These are phyloP conservation scores for Jacaranda copaia DNA, from an alignment of 257 asterid genomes.

Conservation along the genomic window DNA sequence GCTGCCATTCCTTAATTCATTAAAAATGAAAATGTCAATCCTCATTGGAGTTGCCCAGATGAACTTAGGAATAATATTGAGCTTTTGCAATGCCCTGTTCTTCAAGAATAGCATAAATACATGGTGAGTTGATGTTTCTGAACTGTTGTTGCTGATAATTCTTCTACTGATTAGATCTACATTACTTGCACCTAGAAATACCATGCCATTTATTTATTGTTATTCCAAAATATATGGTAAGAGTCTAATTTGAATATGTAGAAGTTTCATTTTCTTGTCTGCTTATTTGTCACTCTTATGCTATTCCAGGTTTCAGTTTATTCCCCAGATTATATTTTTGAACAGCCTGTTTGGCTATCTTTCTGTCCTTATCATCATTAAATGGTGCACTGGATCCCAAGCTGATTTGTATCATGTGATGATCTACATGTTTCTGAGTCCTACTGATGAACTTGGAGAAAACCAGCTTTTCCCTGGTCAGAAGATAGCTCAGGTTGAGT, in stretches of 20 bases:
- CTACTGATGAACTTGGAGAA: conserved; percentile 92
- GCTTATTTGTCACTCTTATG: conserved; percentile 32
- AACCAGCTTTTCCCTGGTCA: conserved; percentile 95
- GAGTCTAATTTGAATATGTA: conserved; percentile 35
- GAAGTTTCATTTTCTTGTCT: conserved; percentile 36
- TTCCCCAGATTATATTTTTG: conserved; percentile 92
- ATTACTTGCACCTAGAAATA: conserved; percentile 25
- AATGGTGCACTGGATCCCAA: conserved; percentile 96
- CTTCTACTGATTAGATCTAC: conserved; percentile 19
- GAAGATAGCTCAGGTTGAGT: conserved; percentile 79
- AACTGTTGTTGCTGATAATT: conserved; percentile 8
- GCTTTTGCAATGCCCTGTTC: conserved; percentile 84
- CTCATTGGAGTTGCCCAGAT: conserved; percentile 97
- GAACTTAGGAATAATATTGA: conserved; percentile 94
- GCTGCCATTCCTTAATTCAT: conserved; percentile 89
- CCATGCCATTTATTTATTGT: not conserved
- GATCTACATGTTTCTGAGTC: conserved; percentile 99
- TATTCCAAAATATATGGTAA: conserved; percentile 1
- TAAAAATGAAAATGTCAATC: conserved; percentile 99
- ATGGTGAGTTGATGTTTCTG: conserved; percentile 61
- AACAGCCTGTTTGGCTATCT: conserved; percentile 94
- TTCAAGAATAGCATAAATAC: conserved; percentile 76
- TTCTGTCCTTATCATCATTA: conserved; percentile 80
- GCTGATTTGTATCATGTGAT: conserved; percentile 97
- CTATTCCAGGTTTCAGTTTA: conserved; percentile 88